phyloP scores from a whole-genome alignment of 2,329 filamentous ascomycete species.

The Phaeophleospora eucalypticola region DNA sequence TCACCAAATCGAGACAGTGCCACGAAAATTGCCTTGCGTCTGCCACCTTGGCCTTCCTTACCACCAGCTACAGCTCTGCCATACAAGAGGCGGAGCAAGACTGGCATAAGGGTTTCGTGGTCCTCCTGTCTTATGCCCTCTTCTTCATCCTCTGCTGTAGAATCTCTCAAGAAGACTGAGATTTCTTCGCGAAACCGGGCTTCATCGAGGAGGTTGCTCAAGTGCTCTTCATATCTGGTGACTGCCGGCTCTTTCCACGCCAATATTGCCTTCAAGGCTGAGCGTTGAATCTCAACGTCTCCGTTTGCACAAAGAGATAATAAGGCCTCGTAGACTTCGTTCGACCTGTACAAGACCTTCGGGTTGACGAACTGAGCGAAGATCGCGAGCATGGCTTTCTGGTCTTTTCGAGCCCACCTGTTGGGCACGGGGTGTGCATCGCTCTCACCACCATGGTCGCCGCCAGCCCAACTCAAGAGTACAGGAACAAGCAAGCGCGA shows the following conservation, averaged over 20 bases:
- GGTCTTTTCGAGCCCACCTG: slow-evolving; percentile 70
- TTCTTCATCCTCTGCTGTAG: slow-evolving; percentile 35
- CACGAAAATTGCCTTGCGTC: slow-evolving; percentile 68
- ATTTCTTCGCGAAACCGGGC: slow-evolving; percentile 89
- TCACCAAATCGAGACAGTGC: slow-evolving; percentile 73
- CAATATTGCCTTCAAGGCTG: slow-evolving; percentile 76
- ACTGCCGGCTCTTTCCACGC: slow-evolving; percentile 82
- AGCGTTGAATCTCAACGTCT: slow-evolving; percentile 83
- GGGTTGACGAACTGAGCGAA: slow-evolving; percentile 86
- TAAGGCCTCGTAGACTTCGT: slow-evolving; percentile 71
- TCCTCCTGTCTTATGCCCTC: slow-evolving; percentile 71
- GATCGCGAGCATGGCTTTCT: slow-evolving; percentile 75
- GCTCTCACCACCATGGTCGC: slow-evolving; percentile 34
- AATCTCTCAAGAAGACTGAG: slow-evolving; percentile 71
- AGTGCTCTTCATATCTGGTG: slow-evolving; percentile 74
- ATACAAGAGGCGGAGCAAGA: slow-evolving; percentile 82
- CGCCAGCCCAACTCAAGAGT: slow-evolving; percentile 73
- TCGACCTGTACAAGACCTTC: slow-evolving; percentile 71
- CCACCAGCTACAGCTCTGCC: slow-evolving; percentile 80
- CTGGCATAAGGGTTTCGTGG: slow-evolving; percentile 69
- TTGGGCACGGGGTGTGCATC: slow-evolving; percentile 13
- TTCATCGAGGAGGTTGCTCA: slow-evolving; percentile 85
- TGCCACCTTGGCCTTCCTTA: slow-evolving; percentile 74
- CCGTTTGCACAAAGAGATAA: slow-evolving; percentile 77
- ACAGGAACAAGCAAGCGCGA: slow-evolving; percentile 82